Conservation (phyloP, 2,329 filamentous ascomycete species). For the Calonectria leucothoes region DNA sequence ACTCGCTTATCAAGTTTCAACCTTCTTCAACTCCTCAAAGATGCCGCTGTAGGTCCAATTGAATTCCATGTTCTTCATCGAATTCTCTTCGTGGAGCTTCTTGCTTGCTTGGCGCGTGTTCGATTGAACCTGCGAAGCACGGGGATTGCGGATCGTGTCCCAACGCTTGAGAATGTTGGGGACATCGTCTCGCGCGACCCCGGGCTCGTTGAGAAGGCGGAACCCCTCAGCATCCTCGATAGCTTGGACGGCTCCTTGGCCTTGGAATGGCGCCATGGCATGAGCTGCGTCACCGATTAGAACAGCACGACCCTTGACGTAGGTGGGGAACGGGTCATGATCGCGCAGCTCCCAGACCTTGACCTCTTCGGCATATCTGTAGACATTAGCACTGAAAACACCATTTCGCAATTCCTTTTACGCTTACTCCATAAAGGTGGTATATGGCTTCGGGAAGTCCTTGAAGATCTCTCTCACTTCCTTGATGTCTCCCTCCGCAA, state of each 20-base stretch:
- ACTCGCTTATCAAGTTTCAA: not conserved
- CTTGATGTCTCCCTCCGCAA: not conserved
- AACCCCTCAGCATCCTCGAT: not conserved
- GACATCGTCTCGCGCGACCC: not conserved
- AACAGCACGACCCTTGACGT: not conserved
- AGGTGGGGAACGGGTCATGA: not conserved
- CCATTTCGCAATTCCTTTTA: not conserved
- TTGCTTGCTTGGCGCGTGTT: not conserved
- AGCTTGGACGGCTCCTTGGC: not conserved
- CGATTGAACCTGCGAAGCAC: not conserved
- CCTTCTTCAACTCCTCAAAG: not conserved
- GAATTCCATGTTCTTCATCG: not conserved
- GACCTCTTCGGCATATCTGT: not conserved
- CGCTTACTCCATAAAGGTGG: not conserved
- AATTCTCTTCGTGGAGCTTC: not conserved
- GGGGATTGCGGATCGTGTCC: not conserved
- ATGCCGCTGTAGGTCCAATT: not conserved
- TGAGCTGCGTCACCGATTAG: not conserved
- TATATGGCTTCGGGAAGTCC: not conserved
- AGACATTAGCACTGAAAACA: no score
- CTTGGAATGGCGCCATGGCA: not conserved
- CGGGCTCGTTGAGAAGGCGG: not conserved
- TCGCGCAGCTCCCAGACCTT: not conserved
- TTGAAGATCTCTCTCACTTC: not conserved
- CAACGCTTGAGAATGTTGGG: not conserved